Percentiles rank a stretch among this genome's conserved stretches.
Evolutionary conservation across 2,329 filamentous ascomycete genomes (phyloP).

Genomic region (Fusarium bactridioides): DNA sequence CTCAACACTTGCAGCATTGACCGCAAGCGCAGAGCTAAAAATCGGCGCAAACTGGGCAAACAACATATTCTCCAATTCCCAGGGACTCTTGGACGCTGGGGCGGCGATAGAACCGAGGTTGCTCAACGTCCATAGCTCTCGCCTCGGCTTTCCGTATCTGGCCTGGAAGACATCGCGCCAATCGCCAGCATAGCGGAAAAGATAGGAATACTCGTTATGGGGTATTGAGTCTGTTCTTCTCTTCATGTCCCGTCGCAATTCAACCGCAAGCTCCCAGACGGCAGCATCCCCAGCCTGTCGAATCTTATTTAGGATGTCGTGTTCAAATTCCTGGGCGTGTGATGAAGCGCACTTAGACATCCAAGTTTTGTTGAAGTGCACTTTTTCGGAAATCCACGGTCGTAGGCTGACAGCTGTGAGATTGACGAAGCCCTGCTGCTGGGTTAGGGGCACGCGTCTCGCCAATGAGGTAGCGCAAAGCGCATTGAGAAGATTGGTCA

Average conservation of each 20-base stretch:
- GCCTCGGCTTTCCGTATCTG: neutral
- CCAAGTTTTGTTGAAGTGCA: neutral
- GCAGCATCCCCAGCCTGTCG: neutral
- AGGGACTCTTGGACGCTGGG: neutral
- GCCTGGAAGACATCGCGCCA: neutral
- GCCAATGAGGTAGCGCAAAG: neutral
- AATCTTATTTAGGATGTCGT: neutral
- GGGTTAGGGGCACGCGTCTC: neutral
- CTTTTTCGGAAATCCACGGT: neutral
- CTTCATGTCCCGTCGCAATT: neutral
- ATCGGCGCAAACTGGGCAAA: neutral
- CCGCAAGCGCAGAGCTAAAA: neutral
- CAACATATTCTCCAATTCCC: neutral
- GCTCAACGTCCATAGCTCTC: neutral
- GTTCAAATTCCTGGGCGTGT: neutral
- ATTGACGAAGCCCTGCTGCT: neutral
- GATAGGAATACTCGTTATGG: neutral
- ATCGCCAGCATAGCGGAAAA: neutral
- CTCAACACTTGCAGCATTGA: neutral
- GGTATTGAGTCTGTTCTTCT: neutral
- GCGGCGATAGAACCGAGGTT: neutral
- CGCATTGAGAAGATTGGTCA: neutral
- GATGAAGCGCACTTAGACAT: neutral
- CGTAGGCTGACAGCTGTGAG: neutral
- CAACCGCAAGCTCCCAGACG: neutral